phyloP scores from a whole-genome alignment of 176 grass and related monocot species.

The Lolium rigidum region DNA sequence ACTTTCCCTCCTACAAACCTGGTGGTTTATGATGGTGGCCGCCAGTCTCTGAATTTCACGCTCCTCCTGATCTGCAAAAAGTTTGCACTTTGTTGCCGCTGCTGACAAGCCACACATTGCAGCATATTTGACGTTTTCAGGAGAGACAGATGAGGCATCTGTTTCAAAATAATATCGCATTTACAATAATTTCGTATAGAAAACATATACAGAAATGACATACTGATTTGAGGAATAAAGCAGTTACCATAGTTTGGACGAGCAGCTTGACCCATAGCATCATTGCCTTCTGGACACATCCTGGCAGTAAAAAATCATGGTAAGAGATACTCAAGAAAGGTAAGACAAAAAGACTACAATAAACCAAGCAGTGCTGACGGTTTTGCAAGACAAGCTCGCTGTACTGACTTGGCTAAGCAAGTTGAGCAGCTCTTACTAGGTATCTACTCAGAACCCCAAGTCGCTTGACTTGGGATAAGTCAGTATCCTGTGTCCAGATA shows the following conservation, averaged over 20 bases:
- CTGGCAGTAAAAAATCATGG: conserved; percentile 53
- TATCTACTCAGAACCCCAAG: neutral
- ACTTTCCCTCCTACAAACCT: conserved; percentile 57
- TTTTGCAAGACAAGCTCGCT: neutral
- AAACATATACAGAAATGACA: conserved; percentile 7
- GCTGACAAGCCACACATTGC: conserved; percentile 86
- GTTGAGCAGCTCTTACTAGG: conserved; percentile 7
- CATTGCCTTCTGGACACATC: conserved; percentile 62
- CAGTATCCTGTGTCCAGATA: neutral
- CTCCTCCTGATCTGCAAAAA: conserved; percentile 98
- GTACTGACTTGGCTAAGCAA: neutral
- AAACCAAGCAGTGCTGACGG: neutral
- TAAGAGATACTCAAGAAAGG: conserved; percentile 36
- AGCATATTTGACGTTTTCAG: conserved; percentile 74
- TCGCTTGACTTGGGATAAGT: neutral
- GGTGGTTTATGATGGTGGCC: conserved; percentile 91
- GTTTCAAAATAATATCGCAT: conserved; percentile 45
- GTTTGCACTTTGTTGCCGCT: conserved; percentile 86
- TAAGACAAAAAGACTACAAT: neutral
- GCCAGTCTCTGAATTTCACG: conserved; percentile 97
- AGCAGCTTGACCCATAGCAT: conserved; percentile 50
- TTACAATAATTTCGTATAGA: conserved; percentile 29
- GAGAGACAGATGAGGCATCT: conserved; percentile 57
- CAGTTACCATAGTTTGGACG: conserved; percentile 51
- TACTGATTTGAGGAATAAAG: conserved; percentile 22